Conservation (phyloP, 306 rosid species). For the Cucumis hystrix region DNA sequence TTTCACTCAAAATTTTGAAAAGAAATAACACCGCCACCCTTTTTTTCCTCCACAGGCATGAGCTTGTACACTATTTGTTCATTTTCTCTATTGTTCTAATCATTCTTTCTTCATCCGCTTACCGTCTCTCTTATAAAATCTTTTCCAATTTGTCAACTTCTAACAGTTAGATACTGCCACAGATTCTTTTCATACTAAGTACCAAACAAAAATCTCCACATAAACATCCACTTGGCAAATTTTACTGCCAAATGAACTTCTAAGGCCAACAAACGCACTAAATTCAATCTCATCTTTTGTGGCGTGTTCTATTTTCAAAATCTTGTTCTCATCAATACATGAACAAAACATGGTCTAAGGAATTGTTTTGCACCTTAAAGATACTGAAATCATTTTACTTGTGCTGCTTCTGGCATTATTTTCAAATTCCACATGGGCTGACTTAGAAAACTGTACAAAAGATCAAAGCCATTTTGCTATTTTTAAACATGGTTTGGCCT, state of each 20-base stretch:
- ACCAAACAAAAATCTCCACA: not conserved
- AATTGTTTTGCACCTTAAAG: not conserved
- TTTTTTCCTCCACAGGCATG: too few species aligned
- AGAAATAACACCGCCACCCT: too few species aligned
- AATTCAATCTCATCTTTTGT: not conserved
- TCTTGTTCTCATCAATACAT: not conserved
- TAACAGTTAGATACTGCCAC: too few species aligned
- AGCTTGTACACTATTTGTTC: too few species aligned
- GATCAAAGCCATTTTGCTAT: too few species aligned
- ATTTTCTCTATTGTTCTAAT: not conserved
- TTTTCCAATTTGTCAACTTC: not conserved
- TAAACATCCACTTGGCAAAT: not conserved
- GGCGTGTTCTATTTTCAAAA: not conserved
- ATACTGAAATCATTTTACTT: not conserved
- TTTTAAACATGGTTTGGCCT: too few species aligned
- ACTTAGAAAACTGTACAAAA: not conserved
- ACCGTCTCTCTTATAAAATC: not conserved
- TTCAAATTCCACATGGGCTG: not conserved
- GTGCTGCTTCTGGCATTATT: not conserved
- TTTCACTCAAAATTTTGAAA: too few species aligned
- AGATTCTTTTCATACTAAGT: not conserved
- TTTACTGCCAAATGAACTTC: not conserved
- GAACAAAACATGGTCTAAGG: not conserved
- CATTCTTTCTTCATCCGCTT: not conserved
- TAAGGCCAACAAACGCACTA: not conserved